Evolutionary conservation across 2,329 filamentous ascomycete genomes (phyloP), one percentile per base, ranked within the genome.

Genomic region (Parafenestella ontariensis): DNA sequence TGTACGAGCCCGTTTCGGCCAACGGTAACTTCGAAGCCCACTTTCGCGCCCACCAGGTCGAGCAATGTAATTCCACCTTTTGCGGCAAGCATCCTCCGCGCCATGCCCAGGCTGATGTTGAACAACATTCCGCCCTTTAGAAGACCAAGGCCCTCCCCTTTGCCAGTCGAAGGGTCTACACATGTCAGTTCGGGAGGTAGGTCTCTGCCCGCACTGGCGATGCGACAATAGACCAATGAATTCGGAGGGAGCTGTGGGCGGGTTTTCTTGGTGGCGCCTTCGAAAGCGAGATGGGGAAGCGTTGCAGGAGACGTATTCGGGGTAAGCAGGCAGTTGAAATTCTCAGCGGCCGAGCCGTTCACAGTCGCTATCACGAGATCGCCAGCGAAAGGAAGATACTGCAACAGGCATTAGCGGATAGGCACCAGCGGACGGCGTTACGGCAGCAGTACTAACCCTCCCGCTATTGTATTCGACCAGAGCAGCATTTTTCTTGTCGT

Each of bases 141-240:
- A 6, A 91, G 90, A 0, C 95, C 95, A 15, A 98, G 81, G 0
- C 94, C 94, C 42, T 97, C 93, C 1, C 89, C 84, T 70, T 96
- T 96, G 23, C 94, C 94, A 0, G 93, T 97, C 1, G 89, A 84
- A 0, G 91, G 83, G 59, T 92, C 91, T 40, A 96, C 89, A 74
- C 95, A 98, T 69, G 96, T 92, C 40, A 99, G 81, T 78, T 98
- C 95, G 1, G 92, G 85, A 70, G 97, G 92, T 79, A 93, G 91
- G 43, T 75, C 68, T 42, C 63, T 66, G 36, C 65, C 63, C 17
- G 90, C 89, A 36, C 89, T 85, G 24, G 85, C 81, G 39, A 99
- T 87, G 58, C 94, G 89, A 33, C 93, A 94, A 78, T 98, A 98
- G 31, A 98, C 91, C 24, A 97, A 79, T 47, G 91, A 87, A 33